A percentile compares a stretch with the other conserved stretches of the same genome.
phyloP scores from a whole-genome alignment of 805 yeast genomes.

The Sugiyamaella chiloensis region DNA sequence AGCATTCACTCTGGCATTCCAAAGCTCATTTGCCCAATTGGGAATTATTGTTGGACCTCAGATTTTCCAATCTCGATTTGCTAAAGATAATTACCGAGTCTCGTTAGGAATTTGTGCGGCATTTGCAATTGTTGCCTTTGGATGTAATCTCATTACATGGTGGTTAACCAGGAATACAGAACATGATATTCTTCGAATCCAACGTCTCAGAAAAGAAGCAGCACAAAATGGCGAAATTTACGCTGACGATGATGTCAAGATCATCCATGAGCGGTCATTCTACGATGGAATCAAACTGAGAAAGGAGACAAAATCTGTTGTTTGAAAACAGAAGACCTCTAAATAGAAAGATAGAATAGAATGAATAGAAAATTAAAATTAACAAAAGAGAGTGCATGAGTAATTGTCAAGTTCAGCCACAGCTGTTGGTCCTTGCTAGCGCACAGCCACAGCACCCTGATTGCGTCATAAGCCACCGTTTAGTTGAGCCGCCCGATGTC shows the following conservation, averaged over 20 bases:
- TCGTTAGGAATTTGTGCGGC: conserved; percentile 4
- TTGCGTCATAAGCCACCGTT: too few relatives aligned
- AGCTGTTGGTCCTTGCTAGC: too few relatives aligned
- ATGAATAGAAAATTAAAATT: too few relatives aligned
- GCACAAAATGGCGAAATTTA: neutral
- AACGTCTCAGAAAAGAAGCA: neutral
- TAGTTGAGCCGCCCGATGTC: too few relatives aligned
- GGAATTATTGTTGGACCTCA: neutral
- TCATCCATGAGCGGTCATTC: neutral
- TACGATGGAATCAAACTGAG: neutral
- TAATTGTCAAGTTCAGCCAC: too few relatives aligned
- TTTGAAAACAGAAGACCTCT: too few relatives aligned
- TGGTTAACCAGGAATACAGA: conserved; percentile 4
- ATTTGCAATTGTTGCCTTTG: conserved; percentile 2
- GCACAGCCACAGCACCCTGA: too few relatives aligned
- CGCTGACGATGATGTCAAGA: conserved; percentile 4
- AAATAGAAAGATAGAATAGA: too few relatives aligned
- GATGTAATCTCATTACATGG: neutral
- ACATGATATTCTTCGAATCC: neutral
- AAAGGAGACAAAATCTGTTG: too few relatives aligned
- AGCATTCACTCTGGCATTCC: neutral
- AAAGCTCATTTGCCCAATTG: neutral
- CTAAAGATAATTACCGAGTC: neutral
- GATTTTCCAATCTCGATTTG: conserved; percentile 1
- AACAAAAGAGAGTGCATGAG: too few relatives aligned